Percentiles rank a stretch among this genome's conserved stretches.
These are phyloP conservation scores for Nannochloris sp. DNA, from an alignment of 139 green algal species.

Conservation along the genomic window DNA sequence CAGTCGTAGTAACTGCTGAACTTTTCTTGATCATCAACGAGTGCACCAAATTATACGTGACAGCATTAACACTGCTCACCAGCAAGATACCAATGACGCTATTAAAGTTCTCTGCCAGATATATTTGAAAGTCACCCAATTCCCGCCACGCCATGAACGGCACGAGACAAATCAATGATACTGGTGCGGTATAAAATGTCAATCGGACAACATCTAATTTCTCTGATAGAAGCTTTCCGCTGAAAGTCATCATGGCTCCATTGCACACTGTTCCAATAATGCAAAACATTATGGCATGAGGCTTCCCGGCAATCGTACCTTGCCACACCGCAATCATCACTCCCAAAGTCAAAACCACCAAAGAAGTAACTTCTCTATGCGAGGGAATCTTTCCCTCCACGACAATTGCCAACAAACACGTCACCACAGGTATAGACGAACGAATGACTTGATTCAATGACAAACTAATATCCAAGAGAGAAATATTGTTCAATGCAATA, in stretches of 20 bases:
- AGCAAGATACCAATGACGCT: slow-evolving; percentile 6
- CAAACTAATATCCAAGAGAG: slow-evolving; percentile 39
- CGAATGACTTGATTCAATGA: slow-evolving; percentile 56
- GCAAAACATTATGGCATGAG: slow-evolving; percentile 35
- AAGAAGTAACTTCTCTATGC: slow-evolving; percentile 18
- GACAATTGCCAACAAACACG: slow-evolving; percentile 36
- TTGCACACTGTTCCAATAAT: slow-evolving; percentile 39
- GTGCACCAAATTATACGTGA: slow-evolving; percentile 35
- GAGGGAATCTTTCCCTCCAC: slow-evolving; percentile 38
- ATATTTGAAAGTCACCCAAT: slow-evolving; percentile 10
- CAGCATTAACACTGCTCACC: background rate
- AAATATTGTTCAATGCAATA: slow-evolving; percentile 52
- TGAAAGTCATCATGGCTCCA: slow-evolving; percentile 50
- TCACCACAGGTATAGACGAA: slow-evolving; percentile 46
- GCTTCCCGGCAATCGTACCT: slow-evolving; percentile 27
- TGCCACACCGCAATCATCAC: slow-evolving; percentile 54
- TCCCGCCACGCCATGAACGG: slow-evolving; percentile 50
- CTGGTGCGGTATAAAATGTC: slow-evolving; percentile 70
- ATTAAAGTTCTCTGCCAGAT: slow-evolving; percentile 6
- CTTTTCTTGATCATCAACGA: slow-evolving; percentile 44
- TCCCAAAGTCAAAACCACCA: slow-evolving; percentile 41
- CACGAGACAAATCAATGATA: slow-evolving; percentile 38
- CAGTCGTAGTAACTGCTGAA: slow-evolving; percentile 48
- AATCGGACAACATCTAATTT: slow-evolving; percentile 63
- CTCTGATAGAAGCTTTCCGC: slow-evolving; percentile 38